phyloP scores from a whole-genome alignment of 805 yeast species.

The Cyberlindnera xishuangbannaensis region DNA sequence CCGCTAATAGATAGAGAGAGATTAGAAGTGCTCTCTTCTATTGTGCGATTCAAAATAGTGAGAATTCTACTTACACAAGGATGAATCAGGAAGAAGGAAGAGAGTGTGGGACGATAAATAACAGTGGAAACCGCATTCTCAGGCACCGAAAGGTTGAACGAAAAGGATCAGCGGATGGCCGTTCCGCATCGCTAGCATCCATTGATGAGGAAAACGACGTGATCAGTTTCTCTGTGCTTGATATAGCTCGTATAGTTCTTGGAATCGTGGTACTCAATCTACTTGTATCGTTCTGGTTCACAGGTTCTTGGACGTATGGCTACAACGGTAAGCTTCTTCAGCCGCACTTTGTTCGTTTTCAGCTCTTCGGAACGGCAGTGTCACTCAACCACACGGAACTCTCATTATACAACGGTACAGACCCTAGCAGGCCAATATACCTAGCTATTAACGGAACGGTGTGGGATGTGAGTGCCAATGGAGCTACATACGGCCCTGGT shows the following conservation, averaged over 20 bases:
- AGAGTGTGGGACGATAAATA: too few species aligned
- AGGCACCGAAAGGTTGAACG: too few species aligned
- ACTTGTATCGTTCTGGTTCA: slow-evolving; percentile 13
- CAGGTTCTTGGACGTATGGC: slow-evolving; percentile 37
- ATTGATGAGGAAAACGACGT: slow-evolving; percentile 1
- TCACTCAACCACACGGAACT: slow-evolving; percentile 35
- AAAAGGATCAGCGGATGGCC: too few species aligned
- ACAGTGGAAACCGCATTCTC: too few species aligned
- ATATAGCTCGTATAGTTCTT: slow-evolving; percentile 18
- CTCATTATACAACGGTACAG: slow-evolving; percentile 38
- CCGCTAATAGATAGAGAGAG: too few species aligned
- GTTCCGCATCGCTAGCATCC: too few species aligned
- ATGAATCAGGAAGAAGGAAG: too few species aligned
- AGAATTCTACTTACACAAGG: too few species aligned
- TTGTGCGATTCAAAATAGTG: too few species aligned
- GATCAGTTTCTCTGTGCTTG: slow-evolving; percentile 11
- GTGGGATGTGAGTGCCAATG: slow-evolving; percentile 44
- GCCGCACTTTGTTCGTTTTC: slow-evolving; percentile 27
- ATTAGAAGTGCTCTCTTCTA: too few species aligned
- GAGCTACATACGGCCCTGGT: slow-evolving; percentile 40
- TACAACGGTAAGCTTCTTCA: slow-evolving; percentile 41
- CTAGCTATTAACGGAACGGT: slow-evolving; percentile 47
- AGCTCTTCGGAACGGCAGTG: slow-evolving; percentile 13
- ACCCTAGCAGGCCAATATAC: slow-evolving; percentile 38
- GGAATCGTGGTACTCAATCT: slow-evolving; percentile 16